Evolutionary conservation across 2,329 filamentous ascomycete genomes (phyloP).

Genomic region (Hortaea werneckii): DNA sequence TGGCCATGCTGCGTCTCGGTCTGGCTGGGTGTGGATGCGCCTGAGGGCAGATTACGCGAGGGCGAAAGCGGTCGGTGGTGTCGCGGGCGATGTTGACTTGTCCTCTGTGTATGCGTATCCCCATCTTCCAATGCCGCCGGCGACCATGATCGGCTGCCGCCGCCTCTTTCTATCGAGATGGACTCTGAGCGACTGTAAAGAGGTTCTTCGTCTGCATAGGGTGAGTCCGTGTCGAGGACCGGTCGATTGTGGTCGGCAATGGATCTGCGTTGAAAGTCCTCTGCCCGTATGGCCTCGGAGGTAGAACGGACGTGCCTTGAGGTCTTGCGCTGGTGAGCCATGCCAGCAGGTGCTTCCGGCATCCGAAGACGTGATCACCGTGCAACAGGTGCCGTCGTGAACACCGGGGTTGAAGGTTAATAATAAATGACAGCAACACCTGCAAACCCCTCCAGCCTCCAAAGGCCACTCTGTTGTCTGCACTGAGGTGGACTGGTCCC

Average conservation of each 20-base stretch:
- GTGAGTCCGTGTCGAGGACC: background rate
- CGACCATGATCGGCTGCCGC: conserved; percentile 1
- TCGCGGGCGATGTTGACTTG: background rate
- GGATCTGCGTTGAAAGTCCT: conserved; percentile 5
- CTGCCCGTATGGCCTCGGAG: conserved; percentile 7
- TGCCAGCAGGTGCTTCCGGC: conserved; percentile 1
- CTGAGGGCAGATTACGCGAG: conserved; percentile 7
- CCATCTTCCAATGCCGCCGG: conserved; percentile 15
- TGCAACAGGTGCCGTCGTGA: background rate
- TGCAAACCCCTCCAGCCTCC: no score
- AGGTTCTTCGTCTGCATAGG: conserved; percentile 1
- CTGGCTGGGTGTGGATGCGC: conserved; percentile 10
- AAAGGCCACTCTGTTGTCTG: no score
- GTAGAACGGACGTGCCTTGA: conserved; percentile 18
- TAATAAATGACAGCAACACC: no score
- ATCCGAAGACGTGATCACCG: conserved; percentile 2
- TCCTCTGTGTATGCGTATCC: conserved; percentile 2
- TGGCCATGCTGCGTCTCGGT: conserved; percentile 8
- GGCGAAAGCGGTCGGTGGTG: conserved; percentile 4
- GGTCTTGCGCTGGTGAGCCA: conserved; percentile 12
- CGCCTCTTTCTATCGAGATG: background rate
- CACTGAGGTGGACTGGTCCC: no score
- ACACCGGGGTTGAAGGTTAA: no score
- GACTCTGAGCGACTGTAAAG: background rate
- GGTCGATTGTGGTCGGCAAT: background rate